Percentiles rank a stretch among this genome's conserved stretches.
Conservation (phyloP, 2,329 filamentous ascomycete species). For the Penicillium sp. region DNA sequence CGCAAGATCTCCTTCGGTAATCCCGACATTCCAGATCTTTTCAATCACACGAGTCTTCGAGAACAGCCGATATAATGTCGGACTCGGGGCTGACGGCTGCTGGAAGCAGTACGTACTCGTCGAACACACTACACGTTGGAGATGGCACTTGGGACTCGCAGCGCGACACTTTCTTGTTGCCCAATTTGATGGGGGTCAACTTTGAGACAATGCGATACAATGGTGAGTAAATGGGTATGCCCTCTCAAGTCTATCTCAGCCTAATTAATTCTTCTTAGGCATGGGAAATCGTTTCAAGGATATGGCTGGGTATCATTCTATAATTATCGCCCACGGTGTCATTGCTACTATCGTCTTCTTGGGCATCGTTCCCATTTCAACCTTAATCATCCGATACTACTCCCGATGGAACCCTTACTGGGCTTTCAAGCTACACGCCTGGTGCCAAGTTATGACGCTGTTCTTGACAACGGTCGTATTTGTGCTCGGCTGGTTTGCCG, state of each 20-base stretch:
- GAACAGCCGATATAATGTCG: slow-evolving; percentile 30
- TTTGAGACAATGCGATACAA: slow-evolving; percentile 71
- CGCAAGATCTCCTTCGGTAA: slow-evolving; percentile 47
- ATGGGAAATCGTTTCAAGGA: slow-evolving; percentile 70
- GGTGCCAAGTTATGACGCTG: slow-evolving; percentile 65
- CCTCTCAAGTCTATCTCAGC: background rate
- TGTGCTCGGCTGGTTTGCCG: slow-evolving; percentile 66
- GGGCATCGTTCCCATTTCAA: slow-evolving; percentile 62
- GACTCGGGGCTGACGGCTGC: slow-evolving; percentile 56
- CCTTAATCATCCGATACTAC: slow-evolving; percentile 65
- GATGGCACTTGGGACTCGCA: slow-evolving; percentile 69
- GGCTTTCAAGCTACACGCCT: slow-evolving; percentile 65
- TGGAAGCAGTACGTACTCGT: slow-evolving; percentile 65
- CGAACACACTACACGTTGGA: slow-evolving; percentile 65
- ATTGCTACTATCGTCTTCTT: slow-evolving; percentile 66
- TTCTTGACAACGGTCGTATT: slow-evolving; percentile 66
- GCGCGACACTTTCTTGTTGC: slow-evolving; percentile 66
- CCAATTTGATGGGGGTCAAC: slow-evolving; percentile 67
- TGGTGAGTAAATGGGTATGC: slow-evolving; percentile 48
- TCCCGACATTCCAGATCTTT: slow-evolving; percentile 44
- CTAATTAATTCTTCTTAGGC: slow-evolving; percentile 47
- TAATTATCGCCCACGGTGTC: slow-evolving; percentile 65
- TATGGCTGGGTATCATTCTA: slow-evolving; percentile 60
- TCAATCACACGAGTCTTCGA: slow-evolving; percentile 20
- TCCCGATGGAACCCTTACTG: slow-evolving; percentile 57